Evolutionary conservation across 495 filamentous ascomycete genomes (phyloP).

Genomic region (Massariosphaeria phaeospora): DNA sequence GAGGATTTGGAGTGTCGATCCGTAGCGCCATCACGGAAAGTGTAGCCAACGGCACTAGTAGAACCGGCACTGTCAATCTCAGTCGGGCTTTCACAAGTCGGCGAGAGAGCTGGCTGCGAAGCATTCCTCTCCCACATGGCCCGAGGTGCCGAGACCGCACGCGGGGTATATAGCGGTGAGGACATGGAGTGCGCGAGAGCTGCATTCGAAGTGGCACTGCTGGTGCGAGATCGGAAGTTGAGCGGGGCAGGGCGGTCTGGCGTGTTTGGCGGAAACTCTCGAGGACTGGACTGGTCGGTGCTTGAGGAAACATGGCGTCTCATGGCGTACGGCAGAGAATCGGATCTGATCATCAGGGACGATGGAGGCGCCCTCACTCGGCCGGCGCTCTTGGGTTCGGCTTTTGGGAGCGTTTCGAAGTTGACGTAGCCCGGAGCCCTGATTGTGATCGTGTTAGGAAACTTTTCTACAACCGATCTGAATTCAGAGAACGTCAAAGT

Average conservation of each 20-base stretch:
- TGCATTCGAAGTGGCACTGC: background rate
- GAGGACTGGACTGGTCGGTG: background rate
- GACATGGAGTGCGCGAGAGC: background rate
- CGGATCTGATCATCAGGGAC: too few species aligned
- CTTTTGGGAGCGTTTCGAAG: too few species aligned
- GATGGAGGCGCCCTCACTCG: too few species aligned
- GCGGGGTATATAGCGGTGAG: background rate
- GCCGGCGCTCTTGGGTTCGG: too few species aligned
- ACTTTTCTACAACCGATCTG: too few species aligned
- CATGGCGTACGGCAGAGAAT: too few species aligned
- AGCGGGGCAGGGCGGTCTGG: constrained; percentile 25
- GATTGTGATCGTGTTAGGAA: too few species aligned
- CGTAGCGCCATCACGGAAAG: background rate
- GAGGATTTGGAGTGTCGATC: too few species aligned
- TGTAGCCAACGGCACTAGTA: background rate
- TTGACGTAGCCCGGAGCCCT: too few species aligned
- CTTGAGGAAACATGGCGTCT: too few species aligned
- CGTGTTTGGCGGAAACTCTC: constrained; percentile 16
- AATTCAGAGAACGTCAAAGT: too few species aligned
- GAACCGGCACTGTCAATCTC: background rate
- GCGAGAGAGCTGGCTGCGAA: background rate
- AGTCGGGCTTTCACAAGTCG: background rate
- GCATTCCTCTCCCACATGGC: background rate
- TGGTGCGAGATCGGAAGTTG: constrained; percentile 8
- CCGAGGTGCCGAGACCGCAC: background rate